Percentiles rank a stretch among this genome's conserved stretches.
phyloP scores from a whole-genome alignment of 2,329 filamentous ascomycete genomes.

The Monilinia laxa region DNA sequence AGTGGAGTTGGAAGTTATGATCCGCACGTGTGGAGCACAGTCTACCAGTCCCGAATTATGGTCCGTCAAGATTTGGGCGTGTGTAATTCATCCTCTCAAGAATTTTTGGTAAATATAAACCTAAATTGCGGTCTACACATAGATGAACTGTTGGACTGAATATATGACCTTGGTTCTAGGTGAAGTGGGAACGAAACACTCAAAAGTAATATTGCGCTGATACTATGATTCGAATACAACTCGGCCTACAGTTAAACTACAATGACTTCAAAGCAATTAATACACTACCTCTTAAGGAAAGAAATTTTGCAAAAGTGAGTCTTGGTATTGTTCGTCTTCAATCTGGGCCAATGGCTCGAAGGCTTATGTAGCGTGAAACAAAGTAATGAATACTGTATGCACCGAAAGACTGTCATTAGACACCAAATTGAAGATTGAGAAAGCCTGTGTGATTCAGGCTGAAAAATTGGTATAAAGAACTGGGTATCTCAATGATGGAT shows the following conservation, averaged over 20 bases:
- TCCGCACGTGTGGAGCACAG: background rate
- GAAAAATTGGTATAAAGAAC: background rate
- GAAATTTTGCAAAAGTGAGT: too few relatives aligned
- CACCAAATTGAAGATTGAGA: background rate
- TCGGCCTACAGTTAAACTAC: background rate
- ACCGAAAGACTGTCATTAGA: background rate
- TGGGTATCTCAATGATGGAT: background rate
- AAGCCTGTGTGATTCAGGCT: background rate
- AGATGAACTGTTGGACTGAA: background rate
- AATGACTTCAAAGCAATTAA: background rate
- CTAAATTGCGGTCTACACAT: background rate
- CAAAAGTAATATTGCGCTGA: background rate
- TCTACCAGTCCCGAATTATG: too few relatives aligned
- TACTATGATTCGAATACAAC: background rate
- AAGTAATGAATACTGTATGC: background rate
- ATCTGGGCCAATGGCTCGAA: background rate
- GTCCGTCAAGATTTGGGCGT: background rate
- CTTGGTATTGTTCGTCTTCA: background rate
- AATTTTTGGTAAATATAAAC: background rate
- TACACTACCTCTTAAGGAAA: too few relatives aligned
- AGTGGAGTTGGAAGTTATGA: background rate
- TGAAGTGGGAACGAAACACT: background rate
- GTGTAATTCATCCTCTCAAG: background rate
- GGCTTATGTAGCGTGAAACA: background rate
- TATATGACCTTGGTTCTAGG: background rate